Evolutionary conservation across 140 eudicot genomes (phyloP).

Genomic region (Ambrosia hybrid): DNA sequence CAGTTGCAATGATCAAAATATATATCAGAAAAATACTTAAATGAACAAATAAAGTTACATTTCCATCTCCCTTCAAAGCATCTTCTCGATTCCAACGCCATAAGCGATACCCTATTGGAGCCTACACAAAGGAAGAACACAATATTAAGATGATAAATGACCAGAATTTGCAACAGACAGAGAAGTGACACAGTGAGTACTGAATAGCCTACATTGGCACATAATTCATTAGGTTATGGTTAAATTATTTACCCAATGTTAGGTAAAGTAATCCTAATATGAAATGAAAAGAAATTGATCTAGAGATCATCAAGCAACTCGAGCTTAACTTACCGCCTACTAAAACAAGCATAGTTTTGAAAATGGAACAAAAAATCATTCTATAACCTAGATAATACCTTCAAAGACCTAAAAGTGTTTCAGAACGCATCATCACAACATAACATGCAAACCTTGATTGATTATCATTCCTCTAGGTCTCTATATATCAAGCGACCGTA

Average conservation of each 20-base stretch:
- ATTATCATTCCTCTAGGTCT: conserved; percentile 17
- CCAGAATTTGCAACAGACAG: not conserved
- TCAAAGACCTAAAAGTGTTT: too few relatives aligned
- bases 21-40: not conserved
- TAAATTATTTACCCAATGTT: too few relatives aligned
- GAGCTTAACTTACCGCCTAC: too few relatives aligned
- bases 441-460: conserved; percentile 7
- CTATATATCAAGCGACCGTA: not conserved
- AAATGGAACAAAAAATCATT: too few relatives aligned
- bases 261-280: too few relatives aligned
- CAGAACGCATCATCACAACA: not conserved
- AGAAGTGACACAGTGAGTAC: too few relatives aligned
- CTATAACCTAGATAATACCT: too few relatives aligned
- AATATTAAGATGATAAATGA: conserved; percentile 5
- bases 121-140: conserved; percentile 44
- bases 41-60: conserved; percentile 12
- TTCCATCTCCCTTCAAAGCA: conserved; percentile 57
- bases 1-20: conserved; percentile 1
- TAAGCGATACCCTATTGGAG: conserved; percentile 84
- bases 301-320: too few relatives aligned
- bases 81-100: conserved; percentile 69
- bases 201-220: too few relatives aligned
- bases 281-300: too few relatives aligned
- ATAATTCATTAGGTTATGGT: too few relatives aligned
- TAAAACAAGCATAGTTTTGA: too few relatives aligned